phyloP scores from a whole-genome alignment of 208 protist species.

The Porcisia hertigi region DNA sequence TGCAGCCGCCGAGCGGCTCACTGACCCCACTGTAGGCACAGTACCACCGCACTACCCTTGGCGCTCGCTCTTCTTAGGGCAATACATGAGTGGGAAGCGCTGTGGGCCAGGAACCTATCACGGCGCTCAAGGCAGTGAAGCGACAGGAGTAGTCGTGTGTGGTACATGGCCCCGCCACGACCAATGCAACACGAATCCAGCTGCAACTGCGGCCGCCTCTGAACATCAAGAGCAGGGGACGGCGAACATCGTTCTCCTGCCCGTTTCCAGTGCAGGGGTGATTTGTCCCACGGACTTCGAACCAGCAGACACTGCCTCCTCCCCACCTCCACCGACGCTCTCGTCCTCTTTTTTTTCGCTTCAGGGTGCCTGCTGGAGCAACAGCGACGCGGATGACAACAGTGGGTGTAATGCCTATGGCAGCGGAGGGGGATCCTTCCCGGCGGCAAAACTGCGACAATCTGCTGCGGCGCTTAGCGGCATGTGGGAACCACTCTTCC shows the following conservation, averaged over 20 bases:
- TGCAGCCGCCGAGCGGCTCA: constrained; percentile 36
- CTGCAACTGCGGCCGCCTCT: not conserved
- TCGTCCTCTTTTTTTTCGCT: constrained; percentile 39
- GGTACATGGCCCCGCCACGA: constrained; percentile 45
- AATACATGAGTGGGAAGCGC: constrained; percentile 36
- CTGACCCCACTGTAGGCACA: constrained; percentile 19
- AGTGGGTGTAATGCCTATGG: not conserved
- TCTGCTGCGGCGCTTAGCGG: constrained; percentile 44
- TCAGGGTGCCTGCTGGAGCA: constrained; percentile 31
- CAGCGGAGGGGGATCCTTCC: constrained; percentile 34
- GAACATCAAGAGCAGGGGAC: constrained; percentile 5
- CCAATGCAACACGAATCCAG: not conserved
- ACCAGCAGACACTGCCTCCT: not conserved
- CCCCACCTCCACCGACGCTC: constrained; percentile 5
- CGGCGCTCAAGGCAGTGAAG: constrained; percentile 39
- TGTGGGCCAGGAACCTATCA: constrained; percentile 39
- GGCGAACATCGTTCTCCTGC: constrained; percentile 38
- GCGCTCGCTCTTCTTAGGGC: constrained; percentile 54
- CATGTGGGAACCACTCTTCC: constrained; percentile 73
- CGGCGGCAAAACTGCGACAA: constrained; percentile 40
- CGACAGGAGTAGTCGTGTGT: constrained; percentile 48
- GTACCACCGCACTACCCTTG: constrained; percentile 35
- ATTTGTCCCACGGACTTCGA: not conserved
- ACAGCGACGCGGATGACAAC: not conserved
- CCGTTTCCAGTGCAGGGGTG: not conserved